A percentile compares a stretch with the other conserved stretches of the same genome.
phyloP scores from a whole-genome alignment of 495 filamentous ascomycete genomes.

The Amphirosellinia nigrospora region DNA sequence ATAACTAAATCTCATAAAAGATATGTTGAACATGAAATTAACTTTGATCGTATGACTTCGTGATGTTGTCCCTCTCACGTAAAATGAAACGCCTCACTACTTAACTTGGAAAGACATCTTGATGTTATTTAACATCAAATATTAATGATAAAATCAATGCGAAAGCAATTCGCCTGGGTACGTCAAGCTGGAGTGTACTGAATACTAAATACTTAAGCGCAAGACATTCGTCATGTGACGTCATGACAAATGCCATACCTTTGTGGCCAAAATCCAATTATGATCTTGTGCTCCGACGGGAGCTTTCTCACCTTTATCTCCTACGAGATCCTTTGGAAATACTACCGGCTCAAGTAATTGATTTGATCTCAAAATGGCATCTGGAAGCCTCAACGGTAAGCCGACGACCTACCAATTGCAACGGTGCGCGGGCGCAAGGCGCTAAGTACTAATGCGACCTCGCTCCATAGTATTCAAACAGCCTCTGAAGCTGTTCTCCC shows the following conservation, averaged over 20 bases:
- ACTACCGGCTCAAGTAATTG: neutral
- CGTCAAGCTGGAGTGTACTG: neutral
- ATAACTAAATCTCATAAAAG: neutral
- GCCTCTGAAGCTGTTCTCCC: constrained; percentile 62
- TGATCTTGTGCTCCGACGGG: too few relatives aligned
- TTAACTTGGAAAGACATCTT: too few relatives aligned
- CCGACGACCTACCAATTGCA: neutral
- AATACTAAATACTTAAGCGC: neutral
- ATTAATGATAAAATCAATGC: neutral
- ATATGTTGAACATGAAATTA: too few relatives aligned
- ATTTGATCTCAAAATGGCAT: constrained; percentile 17
- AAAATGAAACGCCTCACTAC: too few relatives aligned
- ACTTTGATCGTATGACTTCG: neutral
- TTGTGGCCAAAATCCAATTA: neutral
- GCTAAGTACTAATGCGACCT: neutral
- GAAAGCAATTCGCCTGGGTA: neutral
- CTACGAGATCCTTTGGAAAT: too few relatives aligned
- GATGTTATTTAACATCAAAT: too few relatives aligned
- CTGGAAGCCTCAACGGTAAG: constrained; percentile 29
- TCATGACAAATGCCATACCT: constrained; percentile 8
- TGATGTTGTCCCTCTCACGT: neutral
- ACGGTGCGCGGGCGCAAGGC: neutral
- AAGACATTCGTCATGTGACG: constrained; percentile 12
- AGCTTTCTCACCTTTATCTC: neutral
- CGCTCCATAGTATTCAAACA: constrained; percentile 57